Evolutionary conservation across 305 asterid species (phyloP).

Genomic region (Fraxinus dipetala): DNA sequence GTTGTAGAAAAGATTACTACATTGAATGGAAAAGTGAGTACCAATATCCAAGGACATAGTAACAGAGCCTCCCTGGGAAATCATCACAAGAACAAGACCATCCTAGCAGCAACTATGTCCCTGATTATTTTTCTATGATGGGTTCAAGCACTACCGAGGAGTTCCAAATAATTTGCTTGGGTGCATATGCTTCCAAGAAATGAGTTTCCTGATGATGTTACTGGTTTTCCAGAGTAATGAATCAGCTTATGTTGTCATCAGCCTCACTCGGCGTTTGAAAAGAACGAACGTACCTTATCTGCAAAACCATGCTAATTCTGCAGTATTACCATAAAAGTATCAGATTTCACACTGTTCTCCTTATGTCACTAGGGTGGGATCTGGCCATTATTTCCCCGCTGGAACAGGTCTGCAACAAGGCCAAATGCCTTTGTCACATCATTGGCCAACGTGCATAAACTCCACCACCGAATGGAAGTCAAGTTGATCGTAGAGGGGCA

Average conservation of each 20-base stretch:
- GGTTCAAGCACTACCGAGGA: constrained; percentile 28
- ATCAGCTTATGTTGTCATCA: constrained; percentile 51
- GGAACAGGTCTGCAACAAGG: constrained; percentile 52
- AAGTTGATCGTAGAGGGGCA: constrained; percentile 77
- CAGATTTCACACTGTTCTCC: constrained; percentile 55
- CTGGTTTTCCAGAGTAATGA: constrained; percentile 44
- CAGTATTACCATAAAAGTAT: constrained; percentile 46
- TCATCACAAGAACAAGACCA: constrained; percentile 41
- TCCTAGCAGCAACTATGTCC: constrained; percentile 42
- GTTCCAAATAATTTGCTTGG: constrained; percentile 23
- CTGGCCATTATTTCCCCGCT: constrained; percentile 42
- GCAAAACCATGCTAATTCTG: constrained; percentile 45
- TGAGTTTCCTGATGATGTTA: constrained; percentile 38
- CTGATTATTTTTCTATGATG: constrained; percentile 43
- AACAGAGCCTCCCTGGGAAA: constrained; percentile 28
- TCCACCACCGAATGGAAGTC: constrained; percentile 42
- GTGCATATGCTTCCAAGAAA: constrained; percentile 40
- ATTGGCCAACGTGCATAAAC: constrained; percentile 57
- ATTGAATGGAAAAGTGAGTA: constrained; percentile 20
- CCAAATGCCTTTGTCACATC: constrained; percentile 53
- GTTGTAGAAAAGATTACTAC: constrained; percentile 28
- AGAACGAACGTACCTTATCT: constrained; percentile 34
- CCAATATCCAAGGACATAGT: constrained; percentile 30
- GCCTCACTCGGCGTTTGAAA: constrained; percentile 37
- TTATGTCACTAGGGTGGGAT: constrained; percentile 53